Evolutionary conservation across 257 asterid species (phyloP), one percentile per base, ranked within the genome.

Genomic region (Coffea eugenioides): DNA sequence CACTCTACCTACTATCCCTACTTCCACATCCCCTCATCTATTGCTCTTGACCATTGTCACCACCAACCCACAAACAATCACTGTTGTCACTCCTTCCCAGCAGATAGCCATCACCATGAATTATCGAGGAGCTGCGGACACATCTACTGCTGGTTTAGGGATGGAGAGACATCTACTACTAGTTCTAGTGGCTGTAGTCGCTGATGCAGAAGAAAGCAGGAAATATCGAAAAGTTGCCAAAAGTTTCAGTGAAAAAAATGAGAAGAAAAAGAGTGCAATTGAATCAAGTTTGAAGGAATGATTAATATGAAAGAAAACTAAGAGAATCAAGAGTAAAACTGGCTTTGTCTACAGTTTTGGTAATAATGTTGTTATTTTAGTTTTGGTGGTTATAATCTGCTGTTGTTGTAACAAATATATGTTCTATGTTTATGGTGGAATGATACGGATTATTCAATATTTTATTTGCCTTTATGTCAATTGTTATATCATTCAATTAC

Each of bases 251-350:
- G 79, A 46, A 56, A 77, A 73, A 81, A 82, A 84, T 77, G 85
- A 70, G 76, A 84, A 71, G 77, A 83, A 74, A 67, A 88, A 79
- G 80, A 83, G 74, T 12, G 84, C 86, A 73, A 71, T 79, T 79
- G 88, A 65, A 51, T 65, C 52, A 64, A 78, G 65, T 77, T 45
- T 66, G 68, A 79, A 71, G 79, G 89, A 84, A 80, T 83, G 77
- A 70, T 56, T 77, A 67, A 43, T 34, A 2, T 77, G 79, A 68
- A 86, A 77, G 81, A 89, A 85, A 84, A 79, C 87, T 57, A 82
- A 72, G 61, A 85, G 84, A 82, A 85, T 48, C 65, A 87, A 85
- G 90, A 87, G 73, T 80, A 74, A 71, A 12, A 45, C 27, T 72
- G 62, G 52, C 13, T 80, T 69, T 76, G 61, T 23, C 56, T 67